phyloP scores from a whole-genome alignment of 164 flowering plant species.

The Amborella trichopoda region DNA sequence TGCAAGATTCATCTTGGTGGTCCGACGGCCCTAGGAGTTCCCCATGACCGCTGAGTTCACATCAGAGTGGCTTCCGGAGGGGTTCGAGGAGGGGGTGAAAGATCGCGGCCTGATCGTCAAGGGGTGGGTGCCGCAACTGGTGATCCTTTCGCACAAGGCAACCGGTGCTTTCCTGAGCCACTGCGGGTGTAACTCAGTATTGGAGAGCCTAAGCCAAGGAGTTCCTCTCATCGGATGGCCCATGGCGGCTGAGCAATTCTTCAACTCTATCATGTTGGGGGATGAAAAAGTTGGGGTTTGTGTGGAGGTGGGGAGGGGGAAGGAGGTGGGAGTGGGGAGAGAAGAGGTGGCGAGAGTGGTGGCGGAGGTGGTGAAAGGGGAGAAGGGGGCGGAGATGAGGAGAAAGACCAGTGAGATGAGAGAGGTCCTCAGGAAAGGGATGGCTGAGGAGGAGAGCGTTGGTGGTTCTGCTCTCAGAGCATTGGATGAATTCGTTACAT shows the following conservation, averaged over 20 bases:
- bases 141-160: slow-evolving; percentile 20
- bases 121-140: slow-evolving; percentile 33
- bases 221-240: slow-evolving; percentile 41
- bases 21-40: slow-evolving; percentile 17
- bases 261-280: slow-evolving; percentile 25
- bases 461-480: no score
- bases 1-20: slow-evolving; percentile 31
- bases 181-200: slow-evolving; percentile 37
- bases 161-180: slow-evolving; percentile 33
- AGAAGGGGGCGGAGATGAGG: no score
- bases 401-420: slow-evolving; percentile 10
- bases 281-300: slow-evolving; percentile 20
- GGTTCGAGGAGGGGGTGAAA: slow-evolving; percentile 23
- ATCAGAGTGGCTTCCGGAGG: slow-evolving; percentile 19
- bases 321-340: slow-evolving; percentile 9
- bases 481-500: no score
- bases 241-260: slow-evolving; percentile 29
- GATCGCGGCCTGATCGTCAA: slow-evolving; percentile 21
- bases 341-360: slow-evolving; percentile 19
- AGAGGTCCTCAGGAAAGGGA: slow-evolving; percentile 3
- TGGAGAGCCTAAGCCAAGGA: slow-evolving; percentile 25
- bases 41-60: slow-evolving; percentile 11
- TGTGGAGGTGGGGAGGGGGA: slow-evolving; percentile 7
- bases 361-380: slow-evolving; percentile 17
- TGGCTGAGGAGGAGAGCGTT: slow-evolving; percentile 13